phyloP scores from a whole-genome alignment of 768 basidiomycete species.

The Vishniacozyma victoriae region DNA sequence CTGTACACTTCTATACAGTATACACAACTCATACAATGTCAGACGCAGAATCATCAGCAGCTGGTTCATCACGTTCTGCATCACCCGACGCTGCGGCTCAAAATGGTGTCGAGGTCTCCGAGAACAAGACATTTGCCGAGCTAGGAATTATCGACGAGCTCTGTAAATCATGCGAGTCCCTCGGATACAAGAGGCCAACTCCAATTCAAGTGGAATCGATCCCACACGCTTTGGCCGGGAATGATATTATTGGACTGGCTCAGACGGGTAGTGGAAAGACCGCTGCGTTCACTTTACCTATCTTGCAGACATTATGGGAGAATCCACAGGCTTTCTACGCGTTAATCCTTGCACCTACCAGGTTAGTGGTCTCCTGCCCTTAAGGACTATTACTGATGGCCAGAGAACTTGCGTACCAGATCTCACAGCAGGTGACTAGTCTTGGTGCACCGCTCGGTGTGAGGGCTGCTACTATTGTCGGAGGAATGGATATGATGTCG shows the following conservation, averaged over 20 bases:
- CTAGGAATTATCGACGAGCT: constrained; percentile 86
- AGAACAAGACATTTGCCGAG: constrained; percentile 60
- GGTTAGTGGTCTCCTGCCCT: constrained; percentile 37
- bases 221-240: constrained; percentile 80
- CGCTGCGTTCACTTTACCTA: constrained; percentile 91
- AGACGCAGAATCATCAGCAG: constrained; percentile 5
- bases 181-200: constrained; percentile 79
- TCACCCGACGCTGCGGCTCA: constrained; percentile 2
- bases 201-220: constrained; percentile 81
- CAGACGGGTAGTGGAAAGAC: constrained; percentile 97
- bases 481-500: constrained; percentile 84
- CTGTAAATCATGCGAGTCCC: constrained; percentile 71
- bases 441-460: constrained; percentile 90
- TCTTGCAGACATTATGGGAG: constrained; percentile 86
- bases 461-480: constrained; percentile 84
- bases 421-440: constrained; percentile 91
- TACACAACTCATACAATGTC: constrained; percentile 1
- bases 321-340: constrained; percentile 90
- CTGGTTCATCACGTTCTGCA: constrained; percentile 11
- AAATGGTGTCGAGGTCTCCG: too few species aligned
- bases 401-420: constrained; percentile 93
- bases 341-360: constrained; percentile 90
- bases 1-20: not conserved
- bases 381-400: not conserved
- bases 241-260: constrained; percentile 97